phyloP scores from a whole-genome alignment of 257 asterid species.

The Parsonsia alboflavescens region DNA sequence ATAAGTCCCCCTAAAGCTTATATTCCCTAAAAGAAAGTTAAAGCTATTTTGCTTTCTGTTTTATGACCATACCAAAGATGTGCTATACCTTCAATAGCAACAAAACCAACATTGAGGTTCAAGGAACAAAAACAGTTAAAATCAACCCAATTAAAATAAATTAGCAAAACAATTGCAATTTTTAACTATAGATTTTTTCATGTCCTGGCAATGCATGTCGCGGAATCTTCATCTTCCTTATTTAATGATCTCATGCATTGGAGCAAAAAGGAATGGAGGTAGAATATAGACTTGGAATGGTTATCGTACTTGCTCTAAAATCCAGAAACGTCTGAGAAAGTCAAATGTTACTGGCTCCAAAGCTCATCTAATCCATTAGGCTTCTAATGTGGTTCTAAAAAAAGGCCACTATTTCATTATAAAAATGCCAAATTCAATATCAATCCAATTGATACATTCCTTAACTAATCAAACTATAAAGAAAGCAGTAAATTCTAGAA shows the following conservation, averaged over 20 bases:
- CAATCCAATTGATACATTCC: no score
- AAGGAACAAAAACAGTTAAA: background rate
- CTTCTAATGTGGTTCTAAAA: background rate
- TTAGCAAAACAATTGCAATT: background rate
- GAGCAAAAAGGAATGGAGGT: no score
- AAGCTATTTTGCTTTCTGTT: no score
- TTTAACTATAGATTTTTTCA: background rate
- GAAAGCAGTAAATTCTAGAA: no score
- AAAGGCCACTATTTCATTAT: no score
- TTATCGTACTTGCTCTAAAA: background rate
- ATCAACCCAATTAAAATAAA: background rate
- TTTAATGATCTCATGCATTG: background rate
- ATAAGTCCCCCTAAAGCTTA: no score
- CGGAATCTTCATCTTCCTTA: background rate
- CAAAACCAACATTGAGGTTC: background rate
- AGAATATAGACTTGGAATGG: background rate
- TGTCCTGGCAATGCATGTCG: background rate
- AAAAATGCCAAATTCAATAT: no score
- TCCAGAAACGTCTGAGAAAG: background rate
- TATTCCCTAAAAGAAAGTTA: no score
- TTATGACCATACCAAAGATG: no score
- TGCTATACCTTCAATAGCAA: no score
- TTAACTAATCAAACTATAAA: no score
- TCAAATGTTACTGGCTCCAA: no score
- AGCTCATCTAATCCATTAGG: background rate